Evolutionary conservation across 179 eudicot species (phyloP).

Genomic region (Silene coronaria): DNA sequence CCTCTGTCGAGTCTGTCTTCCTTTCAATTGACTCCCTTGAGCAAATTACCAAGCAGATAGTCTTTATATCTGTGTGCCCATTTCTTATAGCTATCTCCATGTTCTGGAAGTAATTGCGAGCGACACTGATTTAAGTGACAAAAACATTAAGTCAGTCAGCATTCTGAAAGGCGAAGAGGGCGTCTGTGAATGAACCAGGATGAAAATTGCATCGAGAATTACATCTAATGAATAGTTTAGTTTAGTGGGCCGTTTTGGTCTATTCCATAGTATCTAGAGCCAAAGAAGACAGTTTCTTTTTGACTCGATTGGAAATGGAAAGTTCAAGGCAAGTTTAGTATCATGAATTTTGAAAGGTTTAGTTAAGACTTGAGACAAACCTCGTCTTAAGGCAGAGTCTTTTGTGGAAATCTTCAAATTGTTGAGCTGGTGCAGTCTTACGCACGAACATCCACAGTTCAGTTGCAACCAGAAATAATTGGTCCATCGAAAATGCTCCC

Average conservation of each 20-base stretch:
- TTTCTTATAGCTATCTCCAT: constrained; percentile 14
- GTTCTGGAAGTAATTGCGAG: constrained; percentile 15
- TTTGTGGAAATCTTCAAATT: constrained; percentile 7
- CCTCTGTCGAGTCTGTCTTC: not conserved
- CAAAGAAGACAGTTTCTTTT: too few relatives aligned
- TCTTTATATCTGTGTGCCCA: not conserved
- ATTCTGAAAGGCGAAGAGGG: too few relatives aligned
- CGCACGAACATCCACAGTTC: not conserved
- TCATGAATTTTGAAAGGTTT: not conserved
- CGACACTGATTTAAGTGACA: constrained; percentile 13
- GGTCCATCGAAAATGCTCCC: not conserved
- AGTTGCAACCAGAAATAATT: not conserved
- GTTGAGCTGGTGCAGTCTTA: not conserved
- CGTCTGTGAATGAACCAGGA: too few relatives aligned
- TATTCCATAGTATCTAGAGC: too few relatives aligned
- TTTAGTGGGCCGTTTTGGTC: too few relatives aligned
- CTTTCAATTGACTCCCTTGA: not conserved
- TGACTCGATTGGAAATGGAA: not conserved
- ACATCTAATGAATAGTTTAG: too few relatives aligned
- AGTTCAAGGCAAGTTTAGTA: not conserved
- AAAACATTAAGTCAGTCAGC: too few relatives aligned
- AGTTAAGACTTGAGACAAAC: not conserved
- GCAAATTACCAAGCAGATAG: not conserved
- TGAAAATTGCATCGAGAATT: too few relatives aligned
- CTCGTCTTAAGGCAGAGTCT: constrained; percentile 1